Conservation (phyloP, 768 basidiomycete species). For the Leccinum boreale region DNA sequence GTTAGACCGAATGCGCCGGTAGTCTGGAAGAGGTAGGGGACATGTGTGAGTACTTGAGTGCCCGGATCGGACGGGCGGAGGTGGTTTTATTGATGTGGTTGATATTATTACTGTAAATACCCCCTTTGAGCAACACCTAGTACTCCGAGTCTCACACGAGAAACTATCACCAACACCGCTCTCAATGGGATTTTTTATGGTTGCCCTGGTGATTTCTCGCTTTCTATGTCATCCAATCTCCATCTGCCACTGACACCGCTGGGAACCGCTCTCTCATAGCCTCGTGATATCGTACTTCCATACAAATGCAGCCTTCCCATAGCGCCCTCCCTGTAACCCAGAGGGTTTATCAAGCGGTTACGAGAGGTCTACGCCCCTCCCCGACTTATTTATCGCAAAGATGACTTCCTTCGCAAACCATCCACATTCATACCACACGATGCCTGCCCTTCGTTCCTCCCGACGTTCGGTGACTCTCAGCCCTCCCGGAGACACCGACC, state of each 20-base stretch:
- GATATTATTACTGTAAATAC: too few relatives aligned
- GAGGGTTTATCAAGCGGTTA: background rate
- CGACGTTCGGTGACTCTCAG: constrained; percentile 27
- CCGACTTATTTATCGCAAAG: background rate
- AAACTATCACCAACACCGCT: too few relatives aligned
- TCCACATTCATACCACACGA: constrained; percentile 28
- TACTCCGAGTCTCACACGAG: too few relatives aligned
- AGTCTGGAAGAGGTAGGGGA: constrained; percentile 85
- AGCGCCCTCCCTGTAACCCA: background rate
- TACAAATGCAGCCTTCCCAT: background rate
- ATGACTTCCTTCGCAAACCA: constrained; percentile 46
- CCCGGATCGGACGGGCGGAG: constrained; percentile 62
- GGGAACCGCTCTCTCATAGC: constrained; percentile 20
- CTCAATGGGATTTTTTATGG: too few relatives aligned
- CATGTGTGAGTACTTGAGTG: constrained; percentile 48
- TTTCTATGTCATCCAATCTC: background rate
- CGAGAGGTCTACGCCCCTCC: background rate
- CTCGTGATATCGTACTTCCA: constrained; percentile 2
- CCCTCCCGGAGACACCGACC: constrained; percentile 39
- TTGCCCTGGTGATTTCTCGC: constrained; percentile 31
- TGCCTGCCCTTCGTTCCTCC: constrained; percentile 32
- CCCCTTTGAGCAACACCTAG: too few relatives aligned
- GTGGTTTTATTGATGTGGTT: too few relatives aligned
- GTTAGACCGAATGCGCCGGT: constrained; percentile 97
- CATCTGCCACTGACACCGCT: constrained; percentile 12